A percentile compares a stretch with the other conserved stretches of the same genome.
phyloP scores from a whole-genome alignment of 2,329 filamentous ascomycete species.

The Aspergillus persii region DNA sequence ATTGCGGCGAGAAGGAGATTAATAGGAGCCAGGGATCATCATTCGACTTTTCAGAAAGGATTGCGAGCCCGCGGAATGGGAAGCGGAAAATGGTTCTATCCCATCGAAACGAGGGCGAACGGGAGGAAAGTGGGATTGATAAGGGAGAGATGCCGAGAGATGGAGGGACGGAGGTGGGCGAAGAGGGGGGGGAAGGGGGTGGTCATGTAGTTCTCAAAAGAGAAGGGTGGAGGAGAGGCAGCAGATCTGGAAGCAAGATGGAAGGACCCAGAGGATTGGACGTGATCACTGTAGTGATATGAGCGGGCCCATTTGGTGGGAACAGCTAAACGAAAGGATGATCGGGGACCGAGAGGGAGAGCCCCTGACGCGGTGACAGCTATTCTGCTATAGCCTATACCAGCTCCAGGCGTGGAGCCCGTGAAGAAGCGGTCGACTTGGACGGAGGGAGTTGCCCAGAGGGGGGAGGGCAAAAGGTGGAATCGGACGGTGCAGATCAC shows the following conservation, averaged over 20 bases:
- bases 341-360: constrained; percentile 24
- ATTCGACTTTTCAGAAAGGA: constrained; percentile 22
- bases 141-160: constrained; percentile 10
- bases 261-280: constrained; percentile 28
- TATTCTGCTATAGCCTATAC: constrained; percentile 19
- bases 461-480: constrained; percentile 3
- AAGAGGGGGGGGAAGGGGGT: constrained; percentile 22
- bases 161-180: constrained; percentile 18
- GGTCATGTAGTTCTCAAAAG: constrained; percentile 27
- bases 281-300: constrained; percentile 34
- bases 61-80: constrained; percentile 12
- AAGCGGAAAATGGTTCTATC: constrained; percentile 18
- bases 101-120: constrained; percentile 25
- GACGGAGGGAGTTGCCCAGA: constrained; percentile 16
- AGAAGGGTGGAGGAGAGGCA: constrained; percentile 20
- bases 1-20: constrained; percentile 16
- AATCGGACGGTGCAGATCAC: constrained; percentile 22
- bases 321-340: constrained; percentile 27
- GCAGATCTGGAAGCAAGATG: constrained; percentile 29
- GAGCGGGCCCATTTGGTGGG: constrained; percentile 38
- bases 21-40: constrained; percentile 31
- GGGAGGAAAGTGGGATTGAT: constrained; percentile 3
- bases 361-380: constrained; percentile 40
- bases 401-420: constrained; percentile 23
- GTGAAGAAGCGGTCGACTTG: constrained; percentile 24